A percentile compares a stretch with the other conserved stretches of the same genome.
These are phyloP conservation scores for Amanita inopinata DNA, from an alignment of 768 basidiomycete species.

Conservation along the genomic window DNA sequence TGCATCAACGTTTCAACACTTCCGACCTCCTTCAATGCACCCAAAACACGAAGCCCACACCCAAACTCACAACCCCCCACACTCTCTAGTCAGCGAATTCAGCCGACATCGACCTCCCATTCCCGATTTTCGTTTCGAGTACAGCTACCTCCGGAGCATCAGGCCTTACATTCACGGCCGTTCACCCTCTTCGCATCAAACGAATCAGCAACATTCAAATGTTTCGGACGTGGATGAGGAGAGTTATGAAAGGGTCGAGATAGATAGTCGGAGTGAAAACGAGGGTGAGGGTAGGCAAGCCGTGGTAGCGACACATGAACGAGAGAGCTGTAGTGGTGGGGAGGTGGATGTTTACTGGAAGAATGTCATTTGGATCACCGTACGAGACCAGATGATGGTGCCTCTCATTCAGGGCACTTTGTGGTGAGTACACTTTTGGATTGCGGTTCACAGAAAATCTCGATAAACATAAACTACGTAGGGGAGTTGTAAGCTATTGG, in stretches of 20 bases:
- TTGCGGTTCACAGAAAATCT: background rate
- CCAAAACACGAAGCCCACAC: too few species aligned
- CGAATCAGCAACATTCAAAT: constrained; percentile 6
- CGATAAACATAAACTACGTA: constrained; percentile 13
- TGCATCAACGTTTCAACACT: too few species aligned
- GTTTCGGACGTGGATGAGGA: constrained; percentile 17
- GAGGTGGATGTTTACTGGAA: constrained; percentile 45
- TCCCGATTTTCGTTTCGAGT: constrained; percentile 72
- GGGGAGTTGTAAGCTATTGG: constrained; percentile 37
- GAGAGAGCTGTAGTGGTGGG: too few species aligned
- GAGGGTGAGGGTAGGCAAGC: constrained; percentile 14
- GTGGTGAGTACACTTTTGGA: constrained; percentile 35
- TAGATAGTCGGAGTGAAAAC: constrained; percentile 12
- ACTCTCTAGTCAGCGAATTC: background rate
- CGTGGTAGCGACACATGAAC: constrained; percentile 5
- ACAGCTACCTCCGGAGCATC: constrained; percentile 57
- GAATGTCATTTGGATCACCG: constrained; percentile 50
- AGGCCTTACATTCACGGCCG: constrained; percentile 32
- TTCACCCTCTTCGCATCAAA: background rate
- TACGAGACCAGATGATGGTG: constrained; percentile 58
- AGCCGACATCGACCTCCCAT: constrained; percentile 43
- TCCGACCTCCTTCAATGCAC: too few species aligned
- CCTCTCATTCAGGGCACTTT: constrained; percentile 59
- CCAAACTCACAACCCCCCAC: too few species aligned
- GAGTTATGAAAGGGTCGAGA: constrained; percentile 22